A percentile compares a stretch with the other conserved stretches of the same genome.
These are phyloP conservation scores for Pseudevernia furfuracea DNA, from an alignment of 495 filamentous ascomycete species.

Conservation along the genomic window DNA sequence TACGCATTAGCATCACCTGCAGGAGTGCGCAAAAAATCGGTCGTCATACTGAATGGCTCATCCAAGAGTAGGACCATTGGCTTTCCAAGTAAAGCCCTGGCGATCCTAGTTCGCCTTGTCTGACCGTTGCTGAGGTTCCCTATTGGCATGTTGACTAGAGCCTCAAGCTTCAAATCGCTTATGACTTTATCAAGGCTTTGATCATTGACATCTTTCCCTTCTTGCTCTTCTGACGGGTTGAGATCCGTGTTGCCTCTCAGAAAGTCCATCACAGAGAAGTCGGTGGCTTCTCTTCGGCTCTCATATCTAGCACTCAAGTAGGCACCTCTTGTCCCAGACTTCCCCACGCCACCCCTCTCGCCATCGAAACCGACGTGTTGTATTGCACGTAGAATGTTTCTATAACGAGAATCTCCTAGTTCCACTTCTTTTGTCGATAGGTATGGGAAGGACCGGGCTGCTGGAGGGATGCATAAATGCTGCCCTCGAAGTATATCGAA, in stretches of 20 bases:
- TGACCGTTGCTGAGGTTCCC: slow-evolving; percentile 90
- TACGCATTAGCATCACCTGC: slow-evolving; percentile 10
- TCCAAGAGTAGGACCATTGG: slow-evolving; percentile 82
- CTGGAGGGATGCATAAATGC: slow-evolving; percentile 63
- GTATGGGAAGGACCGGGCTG: slow-evolving; percentile 67
- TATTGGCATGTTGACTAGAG: slow-evolving; percentile 68
- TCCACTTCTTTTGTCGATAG: slow-evolving; percentile 56
- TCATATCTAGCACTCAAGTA: slow-evolving; percentile 94
- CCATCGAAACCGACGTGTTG: slow-evolving; percentile 77
- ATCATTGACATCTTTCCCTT: slow-evolving; percentile 39
- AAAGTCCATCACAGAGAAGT: slow-evolving; percentile 75
- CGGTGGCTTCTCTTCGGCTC: slow-evolving; percentile 72
- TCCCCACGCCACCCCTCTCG: slow-evolving; percentile 49
- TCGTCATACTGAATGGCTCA: slow-evolving; percentile 75
- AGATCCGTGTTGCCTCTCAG: slow-evolving; percentile 68
- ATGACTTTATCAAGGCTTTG: slow-evolving; percentile 51
- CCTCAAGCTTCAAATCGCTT: slow-evolving; percentile 53
- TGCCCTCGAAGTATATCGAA: slow-evolving; percentile 67
- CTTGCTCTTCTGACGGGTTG: slow-evolving; percentile 55
- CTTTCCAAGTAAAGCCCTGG: slow-evolving; percentile 66
- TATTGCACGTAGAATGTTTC: slow-evolving; percentile 56
- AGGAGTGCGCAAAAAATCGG: background rate
- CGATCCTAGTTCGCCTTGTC: slow-evolving; percentile 77
- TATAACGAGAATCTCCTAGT: slow-evolving; percentile 45
- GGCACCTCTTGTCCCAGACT: slow-evolving; percentile 52